A percentile compares a stretch with the other conserved stretches of the same genome.
phyloP scores from a whole-genome alignment of 192 early-diverging fungal genomes.

The Backusella liffmaniae region DNA sequence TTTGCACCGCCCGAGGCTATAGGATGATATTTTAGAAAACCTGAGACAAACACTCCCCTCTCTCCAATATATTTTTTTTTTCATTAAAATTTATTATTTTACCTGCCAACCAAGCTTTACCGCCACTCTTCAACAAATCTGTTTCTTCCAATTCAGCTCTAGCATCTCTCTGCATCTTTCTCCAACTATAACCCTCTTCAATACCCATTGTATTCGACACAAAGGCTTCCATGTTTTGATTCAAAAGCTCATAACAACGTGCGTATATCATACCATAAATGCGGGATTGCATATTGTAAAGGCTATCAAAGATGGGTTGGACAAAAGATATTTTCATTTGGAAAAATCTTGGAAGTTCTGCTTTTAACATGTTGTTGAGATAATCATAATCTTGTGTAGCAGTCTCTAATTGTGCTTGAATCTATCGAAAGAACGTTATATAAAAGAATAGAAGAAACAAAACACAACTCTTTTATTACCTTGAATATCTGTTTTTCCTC shows the following conservation, averaged over 20 bases:
- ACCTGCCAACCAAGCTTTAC: slow-evolving; percentile 36
- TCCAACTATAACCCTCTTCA: slow-evolving; percentile 25
- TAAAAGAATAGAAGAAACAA: background rate
- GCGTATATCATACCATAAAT: slow-evolving; percentile 70
- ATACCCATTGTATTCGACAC: slow-evolving; percentile 27
- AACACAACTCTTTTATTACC: slow-evolving; percentile 26
- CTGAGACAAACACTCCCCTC: background rate
- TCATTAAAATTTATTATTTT: background rate
- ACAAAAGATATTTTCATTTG: slow-evolving; percentile 70
- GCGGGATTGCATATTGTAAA: slow-evolving; percentile 81
- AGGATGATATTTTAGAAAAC: background rate
- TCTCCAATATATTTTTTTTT: background rate
- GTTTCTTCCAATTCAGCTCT: slow-evolving; percentile 28
- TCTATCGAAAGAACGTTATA: slow-evolving; percentile 11
- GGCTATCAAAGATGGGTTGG: slow-evolving; percentile 82
- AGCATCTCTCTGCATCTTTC: slow-evolving; percentile 23
- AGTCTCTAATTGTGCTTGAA: slow-evolving; percentile 72
- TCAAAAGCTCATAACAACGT: slow-evolving; percentile 52
- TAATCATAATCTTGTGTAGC: slow-evolving; percentile 85
- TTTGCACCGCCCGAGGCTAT: slow-evolving; percentile 25
- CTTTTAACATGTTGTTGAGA: slow-evolving; percentile 77
- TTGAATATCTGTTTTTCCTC: slow-evolving; percentile 72
- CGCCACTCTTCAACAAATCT: slow-evolving; percentile 32
- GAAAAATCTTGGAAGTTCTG: slow-evolving; percentile 78
- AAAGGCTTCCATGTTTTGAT: slow-evolving; percentile 25